Conservation (phyloP, 257 asterid species). For the Voacanga thouarsii region DNA sequence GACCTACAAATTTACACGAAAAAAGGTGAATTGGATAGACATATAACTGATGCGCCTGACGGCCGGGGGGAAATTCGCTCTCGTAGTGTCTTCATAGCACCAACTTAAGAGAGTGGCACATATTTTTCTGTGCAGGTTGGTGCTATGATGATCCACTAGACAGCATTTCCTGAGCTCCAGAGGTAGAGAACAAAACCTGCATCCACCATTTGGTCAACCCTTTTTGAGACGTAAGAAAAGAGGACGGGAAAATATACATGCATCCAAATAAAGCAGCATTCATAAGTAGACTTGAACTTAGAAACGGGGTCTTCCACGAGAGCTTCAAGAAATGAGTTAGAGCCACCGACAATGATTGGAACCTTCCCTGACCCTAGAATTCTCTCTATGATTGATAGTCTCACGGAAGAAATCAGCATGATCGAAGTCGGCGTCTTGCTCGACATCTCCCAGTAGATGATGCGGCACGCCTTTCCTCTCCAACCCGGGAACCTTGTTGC, state of each 20-base stretch:
- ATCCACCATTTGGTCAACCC: conserved; percentile 27
- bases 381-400: not conserved
- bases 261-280: conserved; percentile 22
- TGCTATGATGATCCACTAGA: too few species aligned
- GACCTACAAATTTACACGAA: too few species aligned
- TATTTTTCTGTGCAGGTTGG: too few species aligned
- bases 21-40: too few species aligned
- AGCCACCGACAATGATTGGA: conserved; percentile 29
- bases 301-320: conserved; percentile 21
- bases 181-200: not conserved
- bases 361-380: conserved; percentile 2
- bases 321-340: conserved; percentile 24
- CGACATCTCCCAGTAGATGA: conserved; percentile 23
- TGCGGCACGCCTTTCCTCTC: conserved; percentile 25
- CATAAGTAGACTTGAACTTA: conserved; percentile 17
- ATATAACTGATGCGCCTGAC: too few species aligned
- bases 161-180: too few species aligned
- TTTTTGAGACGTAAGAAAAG: conserved; percentile 12
- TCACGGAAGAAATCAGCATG: conserved; percentile 4
- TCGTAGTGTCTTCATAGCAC: too few species aligned
- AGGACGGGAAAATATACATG: conserved; percentile 19
- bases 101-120: too few species aligned
- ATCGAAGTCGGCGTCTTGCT: conserved; percentile 17
- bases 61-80: too few species aligned
- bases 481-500: conserved; percentile 14